Base-by-base conservation (phyloP, 257 asterid genomes). In the Phtheirospermum japonicum region DNA sequence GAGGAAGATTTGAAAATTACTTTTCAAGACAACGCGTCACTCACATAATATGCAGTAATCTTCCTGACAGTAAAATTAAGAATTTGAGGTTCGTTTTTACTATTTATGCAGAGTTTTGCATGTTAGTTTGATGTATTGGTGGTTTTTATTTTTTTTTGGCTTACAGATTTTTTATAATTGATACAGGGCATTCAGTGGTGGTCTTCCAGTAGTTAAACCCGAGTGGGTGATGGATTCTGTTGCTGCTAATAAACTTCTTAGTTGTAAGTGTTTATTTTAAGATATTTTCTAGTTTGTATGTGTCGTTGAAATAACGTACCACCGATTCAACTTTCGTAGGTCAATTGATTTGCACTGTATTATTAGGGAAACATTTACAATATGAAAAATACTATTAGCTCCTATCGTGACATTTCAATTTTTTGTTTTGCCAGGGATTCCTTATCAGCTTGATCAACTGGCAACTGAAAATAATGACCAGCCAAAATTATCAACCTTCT, bases 161-260 rank as follows among this genome's bases (percentile, higher is more conserved):
- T 65, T 63, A 63, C 64, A 17, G 36, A 60, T 26, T 6, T 60
- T 50, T 16, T 28, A 57, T 60, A 58, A 42, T 59, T 74, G 65
- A 39, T 63, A 7, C 63, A 92, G 99, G 95, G 85, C 97, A 40
- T 92, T 92, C 78, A 92, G 99, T 67, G 73, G 94, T 65, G 99
- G 99, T 40, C 96, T 92, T 69, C 99, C 99, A 49, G 86, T 92
- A 31, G 94, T 92, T 63, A 92, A 92, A 76, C 96, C 99, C 26
- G 72, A 85, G 18, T 92, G 99, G 99, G 80, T 92, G 67, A 59
- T 86, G 78, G 99, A 86, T 70, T 92, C 89, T 37, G 82, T 89
- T 56, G 87, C 86, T 79, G 95, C 97, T 42, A 79, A 82, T 63
- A 85, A 77, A 75, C 95, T 89, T 76, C 80, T 92, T 70, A 86